Conservation (phyloP, 148 eudicot genomes). For the Pouteria glomerata region DNA sequence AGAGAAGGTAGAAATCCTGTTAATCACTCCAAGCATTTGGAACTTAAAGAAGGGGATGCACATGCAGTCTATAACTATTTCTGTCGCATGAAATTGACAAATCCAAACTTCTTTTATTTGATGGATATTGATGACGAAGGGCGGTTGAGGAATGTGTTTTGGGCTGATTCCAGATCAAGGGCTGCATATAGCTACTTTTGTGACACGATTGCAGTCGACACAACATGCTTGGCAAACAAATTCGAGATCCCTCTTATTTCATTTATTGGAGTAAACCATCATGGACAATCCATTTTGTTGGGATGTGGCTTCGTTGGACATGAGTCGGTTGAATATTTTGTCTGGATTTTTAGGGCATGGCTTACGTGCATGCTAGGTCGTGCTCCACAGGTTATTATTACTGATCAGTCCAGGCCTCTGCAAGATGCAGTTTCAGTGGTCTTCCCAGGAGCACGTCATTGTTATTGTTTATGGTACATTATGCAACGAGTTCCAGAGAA, state of each 20-base stretch:
- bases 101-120: constrained; percentile 32
- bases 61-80: constrained; percentile 33
- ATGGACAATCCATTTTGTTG: constrained; percentile 31
- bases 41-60: constrained; percentile 34
- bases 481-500: constrained; percentile 38
- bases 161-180: constrained; percentile 44
- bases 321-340: constrained; percentile 26
- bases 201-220: constrained; percentile 29
- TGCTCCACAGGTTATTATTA: constrained; percentile 30
- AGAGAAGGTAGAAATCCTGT: constrained; percentile 13
- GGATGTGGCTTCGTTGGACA: constrained; percentile 38
- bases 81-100: constrained; percentile 40
- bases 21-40: constrained; percentile 31
- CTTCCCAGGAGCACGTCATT: constrained; percentile 31
- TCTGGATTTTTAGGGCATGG: constrained; percentile 31
- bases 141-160: constrained; percentile 29
- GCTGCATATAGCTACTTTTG: constrained; percentile 25
- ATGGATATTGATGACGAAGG: constrained; percentile 34
- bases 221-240: constrained; percentile 31
- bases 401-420: constrained; percentile 33
- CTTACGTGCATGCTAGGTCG: constrained; percentile 28
- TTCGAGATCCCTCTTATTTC: constrained; percentile 31
- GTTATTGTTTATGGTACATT: constrained; percentile 29
- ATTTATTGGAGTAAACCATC: constrained; percentile 34
- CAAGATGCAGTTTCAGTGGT: constrained; percentile 25